phyloP scores from a whole-genome alignment of 768 basidiomycete genomes.

The Pleurotus tuber-regium region DNA sequence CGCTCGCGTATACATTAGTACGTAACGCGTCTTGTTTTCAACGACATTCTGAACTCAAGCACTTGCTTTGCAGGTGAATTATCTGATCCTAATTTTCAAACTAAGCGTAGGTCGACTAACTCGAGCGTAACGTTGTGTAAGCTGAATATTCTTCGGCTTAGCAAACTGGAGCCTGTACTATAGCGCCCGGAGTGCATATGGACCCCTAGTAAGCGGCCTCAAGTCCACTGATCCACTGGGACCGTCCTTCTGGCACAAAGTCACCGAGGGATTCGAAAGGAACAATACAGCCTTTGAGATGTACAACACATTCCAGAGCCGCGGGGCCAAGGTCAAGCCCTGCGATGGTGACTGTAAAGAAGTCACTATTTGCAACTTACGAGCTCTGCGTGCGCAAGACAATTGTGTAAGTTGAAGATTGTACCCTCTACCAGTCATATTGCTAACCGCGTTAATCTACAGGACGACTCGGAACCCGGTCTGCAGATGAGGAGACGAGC shows the following conservation, averaged over 20 bases:
- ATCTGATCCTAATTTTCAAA: constrained; percentile 42
- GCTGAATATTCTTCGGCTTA: constrained; percentile 16
- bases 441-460: neutral
- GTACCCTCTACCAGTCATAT: no score
- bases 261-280: constrained; percentile 50
- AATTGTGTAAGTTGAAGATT: constrained; percentile 39
- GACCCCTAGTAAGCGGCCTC: constrained; percentile 32
- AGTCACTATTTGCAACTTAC: constrained; percentile 39
- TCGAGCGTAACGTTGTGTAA: neutral
- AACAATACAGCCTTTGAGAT: constrained; percentile 44
- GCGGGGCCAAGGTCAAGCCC: constrained; percentile 30
- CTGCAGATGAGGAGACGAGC: neutral
- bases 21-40: constrained; percentile 15
- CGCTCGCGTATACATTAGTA: constrained; percentile 46
- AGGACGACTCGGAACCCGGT: constrained; percentile 6
- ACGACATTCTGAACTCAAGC: neutral
- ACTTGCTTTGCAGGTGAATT: constrained; percentile 33
- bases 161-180: constrained; percentile 56
- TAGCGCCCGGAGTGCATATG: constrained; percentile 53
- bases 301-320: constrained; percentile 42
- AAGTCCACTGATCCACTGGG: constrained; percentile 29
- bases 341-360: constrained; percentile 41
- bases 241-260: constrained; percentile 58
- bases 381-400: constrained; percentile 39
- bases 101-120: constrained; percentile 32